Evolutionary conservation across 768 basidiomycete genomes (phyloP).

Genomic region (Suillus fuscotomentosus): DNA sequence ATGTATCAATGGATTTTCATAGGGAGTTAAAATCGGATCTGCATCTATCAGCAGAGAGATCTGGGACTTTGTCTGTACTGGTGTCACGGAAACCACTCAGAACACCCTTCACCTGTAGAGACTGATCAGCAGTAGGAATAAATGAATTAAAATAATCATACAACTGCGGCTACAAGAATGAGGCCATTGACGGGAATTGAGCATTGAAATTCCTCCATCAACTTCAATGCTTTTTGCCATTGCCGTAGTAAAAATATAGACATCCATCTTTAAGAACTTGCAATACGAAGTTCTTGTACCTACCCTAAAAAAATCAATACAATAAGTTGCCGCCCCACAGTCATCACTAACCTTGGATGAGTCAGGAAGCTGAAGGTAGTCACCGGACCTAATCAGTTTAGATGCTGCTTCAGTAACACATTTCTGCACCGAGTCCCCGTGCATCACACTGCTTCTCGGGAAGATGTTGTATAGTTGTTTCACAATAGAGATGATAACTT

Average conservation of each 20-base stretch:
- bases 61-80: background rate
- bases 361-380: background rate
- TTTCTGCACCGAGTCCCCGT: background rate
- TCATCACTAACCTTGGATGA: background rate
- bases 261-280: background rate
- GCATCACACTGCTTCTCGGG: background rate
- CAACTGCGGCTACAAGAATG: background rate
- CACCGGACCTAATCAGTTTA: background rate
- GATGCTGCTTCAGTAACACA: background rate
- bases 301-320: background rate
- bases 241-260: background rate
- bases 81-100: background rate
- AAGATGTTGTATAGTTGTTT: background rate
- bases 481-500: background rate
- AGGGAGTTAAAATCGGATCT: background rate
- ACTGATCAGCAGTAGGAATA: background rate
- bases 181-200: background rate
- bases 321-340: background rate
- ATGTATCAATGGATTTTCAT: background rate
- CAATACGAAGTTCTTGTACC: slow-evolving; percentile 8
- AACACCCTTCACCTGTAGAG: background rate
- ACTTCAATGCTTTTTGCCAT: background rate
- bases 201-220: slow-evolving; percentile 7
- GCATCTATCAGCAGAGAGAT: background rate
- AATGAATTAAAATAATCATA: background rate